Evolutionary conservation across 2,329 filamentous ascomycete species (phyloP).

Genomic region (Trichothecium sympodiale): DNA sequence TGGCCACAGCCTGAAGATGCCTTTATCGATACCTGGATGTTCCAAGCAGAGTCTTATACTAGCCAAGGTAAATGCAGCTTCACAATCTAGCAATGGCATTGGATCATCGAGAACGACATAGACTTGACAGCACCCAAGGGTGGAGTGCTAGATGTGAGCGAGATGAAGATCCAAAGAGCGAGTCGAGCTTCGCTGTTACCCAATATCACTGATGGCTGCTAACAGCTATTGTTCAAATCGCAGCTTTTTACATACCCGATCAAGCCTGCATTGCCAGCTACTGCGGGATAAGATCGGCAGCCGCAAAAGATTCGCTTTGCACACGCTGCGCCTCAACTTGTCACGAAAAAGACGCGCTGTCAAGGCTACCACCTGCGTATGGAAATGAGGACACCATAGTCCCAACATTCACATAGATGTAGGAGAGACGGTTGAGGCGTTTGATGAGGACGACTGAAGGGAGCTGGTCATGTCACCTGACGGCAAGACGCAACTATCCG

Average conservation of each 20-base stretch:
- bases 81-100: constrained; percentile 5
- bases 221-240: neutral
- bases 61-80: too few species aligned
- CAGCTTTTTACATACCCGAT: constrained; percentile 11
- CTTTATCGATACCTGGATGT: constrained; percentile 3
- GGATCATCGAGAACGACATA: constrained; percentile 8
- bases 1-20: constrained; percentile 8
- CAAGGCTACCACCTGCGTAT: constrained; percentile 4
- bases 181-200: neutral
- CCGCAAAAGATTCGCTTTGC: constrained; percentile 9
- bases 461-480: constrained; percentile 6
- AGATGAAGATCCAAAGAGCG: neutral
- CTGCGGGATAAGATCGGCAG: constrained; percentile 8
- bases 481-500: constrained; percentile 7
- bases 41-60: neutral
- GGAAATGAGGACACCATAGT: constrained; percentile 8
- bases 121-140: constrained; percentile 1
- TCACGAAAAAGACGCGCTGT: constrained; percentile 8
- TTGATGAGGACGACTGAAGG: constrained; percentile 9
- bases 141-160: neutral
- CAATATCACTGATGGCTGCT: neutral
- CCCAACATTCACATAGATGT: constrained; percentile 11
- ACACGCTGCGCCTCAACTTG: constrained; percentile 8
- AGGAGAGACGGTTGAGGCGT: constrained; percentile 3
- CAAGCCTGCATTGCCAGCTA: constrained; percentile 10